These are phyloP conservation scores for Tolypocladium cylindrosporum DNA, from an alignment of 2,329 filamentous ascomycete species.

Conservation along the genomic window DNA sequence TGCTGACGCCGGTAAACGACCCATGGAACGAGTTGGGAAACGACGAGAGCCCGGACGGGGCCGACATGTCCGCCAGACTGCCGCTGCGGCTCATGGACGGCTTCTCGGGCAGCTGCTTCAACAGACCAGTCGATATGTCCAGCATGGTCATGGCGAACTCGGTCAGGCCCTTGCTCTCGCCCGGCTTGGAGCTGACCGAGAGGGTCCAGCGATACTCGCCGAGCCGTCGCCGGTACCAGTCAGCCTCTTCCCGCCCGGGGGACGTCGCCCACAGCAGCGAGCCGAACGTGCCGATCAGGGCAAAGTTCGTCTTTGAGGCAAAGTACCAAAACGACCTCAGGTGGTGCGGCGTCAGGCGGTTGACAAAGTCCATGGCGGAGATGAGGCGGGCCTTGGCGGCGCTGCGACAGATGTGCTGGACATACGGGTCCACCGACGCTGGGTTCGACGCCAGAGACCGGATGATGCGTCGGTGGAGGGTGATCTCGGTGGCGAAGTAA, in stretches of 20 bases:
- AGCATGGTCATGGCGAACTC: constrained; percentile 71
- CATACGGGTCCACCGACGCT: constrained; percentile 58
- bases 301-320: constrained; percentile 81
- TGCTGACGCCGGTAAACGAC: constrained; percentile 20
- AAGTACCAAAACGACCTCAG: constrained; percentile 91
- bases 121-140: constrained; percentile 58
- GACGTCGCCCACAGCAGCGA: constrained; percentile 83
- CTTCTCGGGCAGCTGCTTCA: constrained; percentile 63
- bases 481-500: constrained; percentile 92
- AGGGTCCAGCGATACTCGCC: constrained; percentile 93
- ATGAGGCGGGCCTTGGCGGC: constrained; percentile 91
- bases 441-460: constrained; percentile 52
- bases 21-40: constrained; percentile 17
- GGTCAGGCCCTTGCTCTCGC: constrained; percentile 46
- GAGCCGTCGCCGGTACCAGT: constrained; percentile 79
- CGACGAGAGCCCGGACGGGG: constrained; percentile 14
- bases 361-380: constrained; percentile 95
- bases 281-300: constrained; percentile 88
- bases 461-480: constrained; percentile 82
- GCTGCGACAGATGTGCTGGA: constrained; percentile 84
- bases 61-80: constrained; percentile 37
- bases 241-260: constrained; percentile 76
- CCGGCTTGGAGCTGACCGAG: constrained; percentile 69
- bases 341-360: constrained; percentile 77
- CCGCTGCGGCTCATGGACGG: constrained; percentile 50